Conservation (phyloP, 2,329 filamentous ascomycete genomes). For the Talaromyces islandicus region DNA sequence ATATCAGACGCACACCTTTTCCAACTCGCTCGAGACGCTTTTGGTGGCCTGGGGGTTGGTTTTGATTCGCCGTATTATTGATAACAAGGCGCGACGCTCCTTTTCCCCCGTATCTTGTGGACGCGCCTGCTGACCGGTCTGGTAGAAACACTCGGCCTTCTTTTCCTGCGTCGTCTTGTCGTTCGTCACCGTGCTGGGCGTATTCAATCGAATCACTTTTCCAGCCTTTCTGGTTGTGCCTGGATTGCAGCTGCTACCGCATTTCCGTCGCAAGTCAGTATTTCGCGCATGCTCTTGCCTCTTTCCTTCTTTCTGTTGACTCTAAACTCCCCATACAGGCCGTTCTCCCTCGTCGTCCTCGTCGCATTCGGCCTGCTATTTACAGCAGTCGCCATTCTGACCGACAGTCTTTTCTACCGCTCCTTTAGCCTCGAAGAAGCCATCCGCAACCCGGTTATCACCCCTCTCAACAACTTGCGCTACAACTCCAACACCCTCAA, state of each 20-base stretch:
- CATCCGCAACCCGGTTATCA: constrained; percentile 59
- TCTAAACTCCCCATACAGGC: constrained; percentile 33
- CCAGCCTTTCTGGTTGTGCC: constrained; percentile 87
- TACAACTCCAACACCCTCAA: constrained; percentile 69
- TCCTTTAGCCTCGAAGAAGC: constrained; percentile 30
- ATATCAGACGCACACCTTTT: constrained; percentile 96
- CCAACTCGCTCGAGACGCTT: constrained; percentile 92
- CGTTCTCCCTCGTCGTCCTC: constrained; percentile 57
- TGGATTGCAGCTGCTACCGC: constrained; percentile 72
- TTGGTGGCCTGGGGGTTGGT: constrained; percentile 91
- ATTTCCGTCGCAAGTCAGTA: constrained; percentile 72
- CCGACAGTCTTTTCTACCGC: constrained; percentile 80
- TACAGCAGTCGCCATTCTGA: constrained; percentile 64
- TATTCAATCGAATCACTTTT: constrained; percentile 97
- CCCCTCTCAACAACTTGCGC: constrained; percentile 68
- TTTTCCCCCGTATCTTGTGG: background rate
- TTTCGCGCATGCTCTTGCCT: constrained; percentile 11
- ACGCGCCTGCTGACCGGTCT: constrained; percentile 3
- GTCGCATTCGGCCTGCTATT: constrained; percentile 61
- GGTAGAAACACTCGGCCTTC: constrained; percentile 66
- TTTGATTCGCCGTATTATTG: constrained; percentile 77
- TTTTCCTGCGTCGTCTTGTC: constrained; percentile 73
- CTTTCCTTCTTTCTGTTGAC: constrained; percentile 10
- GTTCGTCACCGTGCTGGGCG: constrained; percentile 73
- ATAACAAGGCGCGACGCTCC: constrained; percentile 57